phyloP scores from a whole-genome alignment of 495 filamentous ascomycete genomes.

The Neurospora discreta region DNA sequence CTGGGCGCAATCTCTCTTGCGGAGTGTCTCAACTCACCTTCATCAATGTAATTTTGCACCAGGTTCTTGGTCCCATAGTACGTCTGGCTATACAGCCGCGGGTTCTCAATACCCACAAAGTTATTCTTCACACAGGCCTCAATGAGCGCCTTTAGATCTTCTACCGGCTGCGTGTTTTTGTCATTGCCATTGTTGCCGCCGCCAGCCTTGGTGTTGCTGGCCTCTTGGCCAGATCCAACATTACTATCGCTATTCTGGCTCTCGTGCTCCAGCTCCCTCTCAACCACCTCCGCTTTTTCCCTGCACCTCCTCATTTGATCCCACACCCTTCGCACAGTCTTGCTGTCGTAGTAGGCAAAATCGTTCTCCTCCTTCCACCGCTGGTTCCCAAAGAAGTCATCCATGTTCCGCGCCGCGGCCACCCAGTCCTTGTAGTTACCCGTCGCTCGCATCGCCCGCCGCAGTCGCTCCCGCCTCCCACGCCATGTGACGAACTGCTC shows the following conservation, averaged over 20 bases:
- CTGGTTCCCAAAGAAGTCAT: slow-evolving; percentile 71
- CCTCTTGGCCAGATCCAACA: slow-evolving; percentile 8
- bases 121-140: slow-evolving; percentile 96
- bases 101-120: slow-evolving; percentile 91
- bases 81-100: slow-evolving; percentile 84
- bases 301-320: slow-evolving; percentile 57
- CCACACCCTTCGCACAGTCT: slow-evolving; percentile 64
- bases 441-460: slow-evolving; percentile 57
- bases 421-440: slow-evolving; percentile 76
- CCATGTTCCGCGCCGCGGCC: slow-evolving; percentile 61
- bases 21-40: slow-evolving; percentile 36
- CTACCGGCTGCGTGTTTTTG: slow-evolving; percentile 38
- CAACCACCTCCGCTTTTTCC: slow-evolving; percentile 45
- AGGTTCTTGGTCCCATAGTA: slow-evolving; percentile 93
- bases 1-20: slow-evolving; percentile 8
- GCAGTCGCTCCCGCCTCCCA: slow-evolving; percentile 56
- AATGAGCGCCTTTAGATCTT: slow-evolving; percentile 62
- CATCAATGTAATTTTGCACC: slow-evolving; percentile 81
- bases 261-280: slow-evolving; percentile 16
- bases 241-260: slow-evolving; percentile 6
- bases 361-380: slow-evolving; percentile 79
- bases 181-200: slow-evolving; percentile 2
- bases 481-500: slow-evolving; percentile 69
- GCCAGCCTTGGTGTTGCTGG: slow-evolving; percentile 17
- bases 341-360: slow-evolving; percentile 89